A percentile compares a stretch with the other conserved stretches of the same genome.
Evolutionary conservation across 805 yeast genomes (phyloP).

Genomic region (Wickerhamiella alocasiicola): DNA sequence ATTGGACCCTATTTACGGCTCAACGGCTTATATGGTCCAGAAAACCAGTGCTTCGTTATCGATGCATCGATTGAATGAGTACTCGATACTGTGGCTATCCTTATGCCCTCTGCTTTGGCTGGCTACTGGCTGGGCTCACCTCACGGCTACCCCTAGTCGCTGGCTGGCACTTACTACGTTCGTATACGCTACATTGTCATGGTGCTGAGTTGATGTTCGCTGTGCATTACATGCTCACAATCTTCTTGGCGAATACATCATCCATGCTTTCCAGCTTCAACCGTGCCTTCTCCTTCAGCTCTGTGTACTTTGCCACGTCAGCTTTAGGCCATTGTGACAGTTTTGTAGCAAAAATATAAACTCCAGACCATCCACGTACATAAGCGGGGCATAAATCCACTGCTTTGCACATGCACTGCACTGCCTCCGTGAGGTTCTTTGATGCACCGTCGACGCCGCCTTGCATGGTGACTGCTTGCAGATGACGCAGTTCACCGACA

Average conservation of each 20-base stretch:
- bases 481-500: constrained; percentile 40
- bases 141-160: too few relatives aligned
- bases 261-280: constrained; percentile 30
- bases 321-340: constrained; percentile 18
- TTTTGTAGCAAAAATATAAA: constrained; percentile 27
- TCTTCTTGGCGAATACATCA: constrained; percentile 29
- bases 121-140: neutral
- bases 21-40: too few relatives aligned
- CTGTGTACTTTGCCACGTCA: constrained; percentile 23
- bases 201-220: neutral
- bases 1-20: too few relatives aligned
- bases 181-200: too few relatives aligned
- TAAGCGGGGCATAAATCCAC: constrained; percentile 66
- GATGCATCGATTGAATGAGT: too few relatives aligned
- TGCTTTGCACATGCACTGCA: constrained; percentile 48
- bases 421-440: constrained; percentile 18
- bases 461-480: constrained; percentile 16
- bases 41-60: too few relatives aligned
- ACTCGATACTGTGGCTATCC: too few relatives aligned
- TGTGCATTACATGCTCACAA: constrained; percentile 11
- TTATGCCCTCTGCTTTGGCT: too few relatives aligned
- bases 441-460: constrained; percentile 17
- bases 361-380: constrained; percentile 64
- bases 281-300: constrained; percentile 30
- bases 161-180: too few relatives aligned